A percentile compares a stretch with the other conserved stretches of the same genome.
These are phyloP conservation scores for Lasiodiplodia citricola DNA, from an alignment of 2,329 filamentous ascomycete genomes.

Conservation along the genomic window DNA sequence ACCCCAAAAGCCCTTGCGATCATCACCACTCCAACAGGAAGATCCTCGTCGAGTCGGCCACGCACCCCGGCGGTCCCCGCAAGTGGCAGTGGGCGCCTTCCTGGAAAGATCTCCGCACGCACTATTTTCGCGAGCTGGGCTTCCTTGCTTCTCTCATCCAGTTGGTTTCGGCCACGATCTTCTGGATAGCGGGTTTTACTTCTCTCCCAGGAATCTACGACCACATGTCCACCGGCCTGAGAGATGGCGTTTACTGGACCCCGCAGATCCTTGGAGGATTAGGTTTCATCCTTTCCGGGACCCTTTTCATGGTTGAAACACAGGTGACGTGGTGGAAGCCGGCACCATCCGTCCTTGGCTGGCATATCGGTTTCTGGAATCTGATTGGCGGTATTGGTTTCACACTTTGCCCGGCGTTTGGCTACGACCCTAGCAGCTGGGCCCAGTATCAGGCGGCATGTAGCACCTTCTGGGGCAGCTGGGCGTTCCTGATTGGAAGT, in stretches of 20 bases:
- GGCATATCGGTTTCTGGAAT: slow-evolving; percentile 72
- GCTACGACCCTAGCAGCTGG: slow-evolving; percentile 39
- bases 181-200: slow-evolving; percentile 68
- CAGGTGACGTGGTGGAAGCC: slow-evolving; percentile 68
- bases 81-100: slow-evolving; percentile 67
- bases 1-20: slow-evolving; percentile 32
- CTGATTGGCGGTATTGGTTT: slow-evolving; percentile 68
- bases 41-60: slow-evolving; percentile 36
- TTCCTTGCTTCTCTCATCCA: slow-evolving; percentile 66
- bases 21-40: slow-evolving; percentile 45
- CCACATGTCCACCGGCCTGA: slow-evolving; percentile 53
- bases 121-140: slow-evolving; percentile 67
- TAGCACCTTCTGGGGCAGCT: slow-evolving; percentile 43
- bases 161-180: slow-evolving; percentile 64
- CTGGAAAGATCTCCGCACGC: slow-evolving; percentile 59
- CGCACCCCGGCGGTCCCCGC: background rate
- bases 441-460: slow-evolving; percentile 40
- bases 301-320: slow-evolving; percentile 70
- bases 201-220: slow-evolving; percentile 62
- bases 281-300: slow-evolving; percentile 64
- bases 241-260: slow-evolving; percentile 65
- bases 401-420: slow-evolving; percentile 50
- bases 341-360: slow-evolving; percentile 62
- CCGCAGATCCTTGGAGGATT: slow-evolving; percentile 67
- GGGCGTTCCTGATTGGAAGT: slow-evolving; percentile 43